Percentiles rank a stretch among this genome's conserved stretches.
Conservation (phyloP, 148 eudicot genomes). For the Cornus kousa region DNA sequence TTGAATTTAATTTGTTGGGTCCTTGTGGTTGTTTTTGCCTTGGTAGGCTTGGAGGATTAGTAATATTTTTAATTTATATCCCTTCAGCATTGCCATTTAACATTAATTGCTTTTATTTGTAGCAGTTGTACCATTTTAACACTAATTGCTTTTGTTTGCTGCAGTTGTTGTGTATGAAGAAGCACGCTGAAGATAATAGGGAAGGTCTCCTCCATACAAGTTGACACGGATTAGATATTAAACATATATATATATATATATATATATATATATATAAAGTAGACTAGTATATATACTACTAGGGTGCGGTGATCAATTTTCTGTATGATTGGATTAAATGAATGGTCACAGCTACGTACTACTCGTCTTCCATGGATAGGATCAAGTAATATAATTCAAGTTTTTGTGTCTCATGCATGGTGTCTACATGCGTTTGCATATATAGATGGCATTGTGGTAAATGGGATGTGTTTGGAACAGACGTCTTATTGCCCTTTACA, state of each 20-base stretch:
- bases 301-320: background rate
- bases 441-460: background rate
- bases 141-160: background rate
- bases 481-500: background rate
- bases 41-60: background rate
- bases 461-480: background rate
- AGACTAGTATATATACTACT: background rate
- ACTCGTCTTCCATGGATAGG: too few species aligned
- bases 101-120: background rate
- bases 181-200: slow-evolving; percentile 32
- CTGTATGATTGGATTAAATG: background rate
- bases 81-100: background rate
- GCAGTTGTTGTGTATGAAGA: slow-evolving; percentile 47
- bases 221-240: background rate
- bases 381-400: background rate
- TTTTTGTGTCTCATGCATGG: background rate
- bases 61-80: background rate
- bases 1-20: background rate
- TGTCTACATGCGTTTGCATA: background rate
- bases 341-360: background rate
- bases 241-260: background rate
- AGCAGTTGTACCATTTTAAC: background rate
- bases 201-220: background rate
- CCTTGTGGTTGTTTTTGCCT: background rate
- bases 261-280: background rate